Base-by-base conservation (phyloP, 805 yeast species). In the Wickerhamiella qilinensis region DNA sequence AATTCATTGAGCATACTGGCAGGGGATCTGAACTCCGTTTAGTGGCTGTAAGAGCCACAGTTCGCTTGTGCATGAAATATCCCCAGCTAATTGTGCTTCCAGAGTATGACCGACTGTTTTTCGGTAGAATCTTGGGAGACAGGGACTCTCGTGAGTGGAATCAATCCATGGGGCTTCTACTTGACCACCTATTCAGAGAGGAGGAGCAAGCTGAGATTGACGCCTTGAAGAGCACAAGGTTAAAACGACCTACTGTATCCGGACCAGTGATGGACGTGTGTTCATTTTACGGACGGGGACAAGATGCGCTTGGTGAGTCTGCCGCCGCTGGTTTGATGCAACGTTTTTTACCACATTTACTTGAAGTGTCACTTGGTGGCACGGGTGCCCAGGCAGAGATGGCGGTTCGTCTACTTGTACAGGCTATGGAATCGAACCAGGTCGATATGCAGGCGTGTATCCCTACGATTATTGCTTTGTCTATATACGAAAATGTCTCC, bases 301-400 rank as follows among this genome's bases (percentile, higher is more conserved):
- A 14, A 2, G 18, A 16, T 2, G 22, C 35, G 3, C 34, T 39
- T 3, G 39, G 35, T 2, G 44, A 41, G n/a, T 41, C 44, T 2
- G 35, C 38, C 14, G 20, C 33, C 4, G 29, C 30, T n/a, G 44
- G 44, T 2, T 18, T 41, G 3, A 20, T 38, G n/a, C 41, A 38
- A 16, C 31, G 25, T 6, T 41, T 38, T 27, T 14, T 37, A n/a
- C 20, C 25, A 3, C 20, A 17, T 3, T 17, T 37, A 8, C 32
- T 37, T 14, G 27, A n/a, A 3, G 24, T 31, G 20, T 20, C 36
- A 3, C 27, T 38, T 14, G 39, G 20, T 2, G 25, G 36, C n/a
- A 27, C 30, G 4, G 41, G 25, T 19, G 9, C 25, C 3, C 31
- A 31, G 14, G 44, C 44, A 2, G 30, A 21, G 11, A 38, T 36